Base-by-base conservation (phyloP, 768 basidiomycete genomes). In the Mycena polygramma region DNA sequence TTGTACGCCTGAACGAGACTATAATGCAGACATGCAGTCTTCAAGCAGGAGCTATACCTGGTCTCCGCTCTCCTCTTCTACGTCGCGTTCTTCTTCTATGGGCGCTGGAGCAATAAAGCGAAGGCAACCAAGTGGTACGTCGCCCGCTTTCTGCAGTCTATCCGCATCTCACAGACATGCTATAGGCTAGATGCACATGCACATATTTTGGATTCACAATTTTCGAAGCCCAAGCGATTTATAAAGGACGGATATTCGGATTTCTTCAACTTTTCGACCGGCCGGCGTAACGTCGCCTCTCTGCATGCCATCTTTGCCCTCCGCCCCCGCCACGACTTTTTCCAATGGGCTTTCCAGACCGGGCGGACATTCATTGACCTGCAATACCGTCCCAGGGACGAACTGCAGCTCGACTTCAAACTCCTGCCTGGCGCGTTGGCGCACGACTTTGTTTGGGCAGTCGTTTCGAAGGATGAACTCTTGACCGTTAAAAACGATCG, bases 261-360 rank as follows among this genome's bases (percentile, higher is more conserved):
- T 82, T 93, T 90, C 77, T 94, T 95, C 83, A 86, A 87, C 77
- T 98, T 93, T 82, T 94, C 94, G 49, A 96, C 95, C 3, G 96
- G 96, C 63, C 85, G 96, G 69, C 92, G 93, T 68, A 90, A 89
- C 73, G 77, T 96, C 64, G 82, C 88, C 35, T 93, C 92, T 37
- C 85, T 96, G 62, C 96, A 97, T 84, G 90, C 93, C 58, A 86
- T 93, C 74, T 87, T 96, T 79, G 84, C 89, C 53, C 86, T 97
- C 70, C 83, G 88, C 53, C 95, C 96, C 69, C 90, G 93, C 78
- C 96, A 98, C 80, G 96, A 97, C 81, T 79, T 94, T 43, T 79
- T 92, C 69, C 92, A 94, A 74, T 80, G 86, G 70, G 65, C 88
- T 39, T 90, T 88, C 81, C 91, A 95, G 75, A 79, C 86, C 63